phyloP scores from a whole-genome alignment of 306 rosid genomes.

The Malus orientalis region DNA sequence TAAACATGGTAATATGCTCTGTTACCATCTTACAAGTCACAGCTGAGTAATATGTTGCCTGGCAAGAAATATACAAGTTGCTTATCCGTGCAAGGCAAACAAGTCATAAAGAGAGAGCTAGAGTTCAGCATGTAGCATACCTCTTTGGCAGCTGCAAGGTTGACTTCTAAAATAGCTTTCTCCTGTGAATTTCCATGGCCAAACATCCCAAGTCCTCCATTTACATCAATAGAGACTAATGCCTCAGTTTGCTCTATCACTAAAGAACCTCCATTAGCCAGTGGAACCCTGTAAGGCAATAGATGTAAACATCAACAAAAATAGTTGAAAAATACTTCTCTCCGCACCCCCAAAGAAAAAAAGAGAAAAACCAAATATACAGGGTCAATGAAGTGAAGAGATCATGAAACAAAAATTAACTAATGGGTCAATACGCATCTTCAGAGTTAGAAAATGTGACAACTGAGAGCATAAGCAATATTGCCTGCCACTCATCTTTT shows the following conservation, averaged over 20 bases:
- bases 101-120: constrained; percentile 12
- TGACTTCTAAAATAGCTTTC: constrained; percentile 86
- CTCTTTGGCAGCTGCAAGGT: constrained; percentile 89
- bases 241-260: constrained; percentile 99
- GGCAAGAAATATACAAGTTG: not conserved
- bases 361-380: not conserved
- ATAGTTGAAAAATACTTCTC: not conserved
- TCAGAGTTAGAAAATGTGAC: constrained; percentile 8
- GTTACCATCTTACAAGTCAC: not conserved
- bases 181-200: constrained; percentile 77
- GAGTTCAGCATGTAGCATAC: constrained; percentile 33
- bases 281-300: constrained; percentile 63
- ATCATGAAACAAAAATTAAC: not conserved
- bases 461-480: constrained; percentile 12
- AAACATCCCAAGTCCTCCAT: constrained; percentile 93
- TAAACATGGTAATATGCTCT: not conserved
- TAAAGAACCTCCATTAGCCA: constrained; percentile 86
- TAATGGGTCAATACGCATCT: not conserved
- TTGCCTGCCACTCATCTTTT: constrained; percentile 52
- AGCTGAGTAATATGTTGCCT: not conserved
- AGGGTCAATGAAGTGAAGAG: not conserved
- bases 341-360: no score
- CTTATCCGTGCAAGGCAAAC: not conserved
- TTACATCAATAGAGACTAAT: constrained; percentile 90
- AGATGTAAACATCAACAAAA: constrained; percentile 17